Evolutionary conservation across 257 asterid species (phyloP), one percentile per base, ranked within the genome.

Genomic region (Solanum bulbocastanum): DNA sequence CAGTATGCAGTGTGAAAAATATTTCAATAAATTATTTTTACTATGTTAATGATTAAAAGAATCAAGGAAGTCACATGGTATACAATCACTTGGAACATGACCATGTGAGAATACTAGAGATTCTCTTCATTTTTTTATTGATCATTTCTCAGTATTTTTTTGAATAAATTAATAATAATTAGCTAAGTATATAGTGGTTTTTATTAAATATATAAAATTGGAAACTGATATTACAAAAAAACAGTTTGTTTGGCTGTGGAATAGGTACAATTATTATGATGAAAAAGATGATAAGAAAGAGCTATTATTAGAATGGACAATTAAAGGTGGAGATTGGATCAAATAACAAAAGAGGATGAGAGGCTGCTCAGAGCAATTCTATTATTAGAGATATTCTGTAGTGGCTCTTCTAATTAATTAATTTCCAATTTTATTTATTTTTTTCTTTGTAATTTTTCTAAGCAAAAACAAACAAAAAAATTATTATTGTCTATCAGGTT

Each of bases 191-290:
- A 18, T 56, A 18, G 68, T 42, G 10, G 27, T 65, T 30, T 32
- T 83, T 32, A 58, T 58, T 60, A 60, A 60, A 23, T 22, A 60
- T n/a, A 33, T 14, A 72, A 56, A 82, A 88, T 85, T 86, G 83
- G 81, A 65, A 75, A 78, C 92, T 92, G 91, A 92, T 89, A 68
- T 68, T 87, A 66, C 72, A 86, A 73, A 84, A 74, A 86, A 76
- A 79, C 96, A 95, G 98, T 93, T 92, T 96, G 98, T 83, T 90
- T 93, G 94, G 95, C 95, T 89, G 98, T 96, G 95, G 98, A 95
- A 91, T 92, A 90, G 93, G 92, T 73, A 69, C 90, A 72, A 68
- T 90, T 90, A 87, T 60, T 90, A 87, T 60, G 87, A 90, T 49
- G 12, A 82, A 49, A 46, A 81, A 81, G 90, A 33, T 74, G 90